Percentiles rank a stretch among this genome's conserved stretches.
phyloP scores from a whole-genome alignment of 371 early-diverging fungal genomes.

The Dinochytrium kinnereticum region DNA sequence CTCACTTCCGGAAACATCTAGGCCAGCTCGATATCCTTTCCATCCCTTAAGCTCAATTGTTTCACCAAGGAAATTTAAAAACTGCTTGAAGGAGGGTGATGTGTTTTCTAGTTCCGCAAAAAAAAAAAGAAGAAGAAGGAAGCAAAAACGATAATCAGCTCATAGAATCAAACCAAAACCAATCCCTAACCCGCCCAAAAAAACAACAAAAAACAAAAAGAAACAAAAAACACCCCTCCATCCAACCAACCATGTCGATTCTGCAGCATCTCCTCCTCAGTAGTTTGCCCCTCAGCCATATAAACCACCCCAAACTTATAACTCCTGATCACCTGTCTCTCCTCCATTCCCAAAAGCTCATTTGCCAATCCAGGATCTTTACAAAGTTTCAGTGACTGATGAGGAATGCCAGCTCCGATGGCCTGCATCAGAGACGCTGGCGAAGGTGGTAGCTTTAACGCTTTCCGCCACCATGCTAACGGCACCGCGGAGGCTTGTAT shows the following conservation, averaged over 20 bases:
- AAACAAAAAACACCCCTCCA: neutral
- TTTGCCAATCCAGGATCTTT: conserved; percentile 51
- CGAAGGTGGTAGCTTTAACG: conserved; percentile 54
- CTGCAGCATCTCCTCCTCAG: conserved; percentile 78
- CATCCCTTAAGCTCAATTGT: conserved; percentile 74
- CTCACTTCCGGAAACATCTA: conserved; percentile 74
- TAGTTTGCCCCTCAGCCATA: conserved; percentile 68
- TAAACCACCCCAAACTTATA: conserved; percentile 84
- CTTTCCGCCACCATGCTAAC: conserved; percentile 42
- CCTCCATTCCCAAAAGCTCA: conserved; percentile 58
- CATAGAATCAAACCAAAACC: too few relatives aligned
- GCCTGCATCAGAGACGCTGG: conserved; percentile 53
- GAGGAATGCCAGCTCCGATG: conserved; percentile 61
- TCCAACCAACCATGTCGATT: conserved; percentile 57
- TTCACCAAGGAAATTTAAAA: conserved; percentile 73
- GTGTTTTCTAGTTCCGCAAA: conserved; percentile 40
- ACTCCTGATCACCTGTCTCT: conserved; percentile 64
- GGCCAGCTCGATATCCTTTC: conserved; percentile 79
- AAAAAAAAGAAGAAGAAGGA: neutral
- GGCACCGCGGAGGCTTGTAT: conserved; percentile 41
- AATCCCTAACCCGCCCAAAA: too few relatives aligned
- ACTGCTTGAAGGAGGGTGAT: conserved; percentile 65
- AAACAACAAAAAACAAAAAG: neutral
- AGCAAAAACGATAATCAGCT: too few relatives aligned
- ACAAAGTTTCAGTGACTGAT: conserved; percentile 35